These are phyloP conservation scores for Ogataea neopini DNA, from an alignment of 805 yeast species.

Conservation along the genomic window DNA sequence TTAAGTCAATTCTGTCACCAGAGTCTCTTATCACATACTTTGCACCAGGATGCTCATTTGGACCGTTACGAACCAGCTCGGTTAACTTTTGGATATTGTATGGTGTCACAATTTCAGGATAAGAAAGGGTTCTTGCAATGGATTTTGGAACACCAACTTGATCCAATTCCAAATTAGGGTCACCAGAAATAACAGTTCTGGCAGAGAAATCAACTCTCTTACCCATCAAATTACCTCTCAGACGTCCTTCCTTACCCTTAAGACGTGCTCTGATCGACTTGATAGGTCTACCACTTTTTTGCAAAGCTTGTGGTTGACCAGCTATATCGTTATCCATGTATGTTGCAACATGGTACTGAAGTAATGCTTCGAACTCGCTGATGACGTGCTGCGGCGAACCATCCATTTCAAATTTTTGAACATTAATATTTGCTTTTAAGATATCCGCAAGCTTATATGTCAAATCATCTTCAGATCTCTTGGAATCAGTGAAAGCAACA, in stretches of 20 bases:
- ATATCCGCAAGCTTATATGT: conserved; percentile 97
- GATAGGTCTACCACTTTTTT: conserved; percentile 97
- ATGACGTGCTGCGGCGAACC: conserved; percentile 99
- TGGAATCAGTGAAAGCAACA: conserved; percentile 96
- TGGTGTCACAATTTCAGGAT: conserved; percentile 98
- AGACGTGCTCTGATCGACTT: conserved; percentile 98
- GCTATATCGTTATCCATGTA: conserved; percentile 99
- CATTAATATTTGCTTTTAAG: conserved; percentile 92
- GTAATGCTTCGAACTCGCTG: conserved; percentile 90
- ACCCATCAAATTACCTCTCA: conserved; percentile 98
- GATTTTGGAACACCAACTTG: conserved; percentile 99
- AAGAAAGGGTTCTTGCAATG: conserved; percentile 91
- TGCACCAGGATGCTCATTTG: conserved; percentile 99
- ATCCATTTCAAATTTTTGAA: conserved; percentile 96
- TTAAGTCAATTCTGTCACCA: conserved; percentile 96
- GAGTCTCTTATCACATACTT: conserved; percentile 97
- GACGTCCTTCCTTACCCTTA: conserved; percentile 99
- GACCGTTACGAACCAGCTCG: conserved; percentile 94
- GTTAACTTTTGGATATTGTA: conserved; percentile 93
- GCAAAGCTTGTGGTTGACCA: conserved; percentile 98
- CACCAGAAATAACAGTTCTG: conserved; percentile 98
- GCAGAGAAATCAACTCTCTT: conserved; percentile 99
- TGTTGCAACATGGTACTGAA: conserved; percentile 98
- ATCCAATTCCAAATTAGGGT: conserved; percentile 94
- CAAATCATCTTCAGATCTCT: conserved; percentile 98